These are phyloP conservation scores for Neonectria neomacrospora DNA, from an alignment of 2,329 filamentous ascomycete species.

Conservation along the genomic window DNA sequence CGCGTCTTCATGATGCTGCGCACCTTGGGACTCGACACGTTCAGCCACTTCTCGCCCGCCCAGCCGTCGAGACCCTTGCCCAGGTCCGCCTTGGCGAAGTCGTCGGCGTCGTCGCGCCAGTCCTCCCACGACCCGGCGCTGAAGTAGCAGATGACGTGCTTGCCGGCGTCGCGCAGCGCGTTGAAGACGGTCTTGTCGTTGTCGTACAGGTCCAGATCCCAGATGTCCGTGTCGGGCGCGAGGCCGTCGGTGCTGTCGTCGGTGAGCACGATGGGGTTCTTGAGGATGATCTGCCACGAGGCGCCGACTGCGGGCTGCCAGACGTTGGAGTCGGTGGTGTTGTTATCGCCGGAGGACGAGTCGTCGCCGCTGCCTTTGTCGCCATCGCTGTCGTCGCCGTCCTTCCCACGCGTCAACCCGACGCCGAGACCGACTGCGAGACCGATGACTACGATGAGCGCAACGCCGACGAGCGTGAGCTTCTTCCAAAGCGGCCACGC, in stretches of 20 bases:
- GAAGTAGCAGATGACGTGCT: conserved; percentile 80
- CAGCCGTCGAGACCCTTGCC: conserved; percentile 71
- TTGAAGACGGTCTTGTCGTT: conserved; percentile 57
- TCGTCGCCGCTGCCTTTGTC: conserved; percentile 36
- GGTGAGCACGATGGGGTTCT: conserved; percentile 55
- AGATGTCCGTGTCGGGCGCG: conserved; percentile 61
- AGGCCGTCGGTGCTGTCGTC: conserved; percentile 46
- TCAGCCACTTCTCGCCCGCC: conserved; percentile 75
- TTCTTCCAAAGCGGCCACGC: conserved; percentile 48
- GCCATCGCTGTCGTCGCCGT: conserved; percentile 24
- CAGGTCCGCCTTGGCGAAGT: conserved; percentile 66
- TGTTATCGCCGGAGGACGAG: conserved; percentile 22
- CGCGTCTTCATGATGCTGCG: conserved; percentile 71
- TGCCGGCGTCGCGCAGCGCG: conserved; percentile 65
- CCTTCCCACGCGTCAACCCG: conserved; percentile 56
- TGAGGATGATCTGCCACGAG: conserved; percentile 72
- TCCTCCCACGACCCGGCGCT: conserved; percentile 76
- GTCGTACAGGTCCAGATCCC: conserved; percentile 66
- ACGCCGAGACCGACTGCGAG: conserved; percentile 67
- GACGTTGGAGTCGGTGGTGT: conserved; percentile 40
- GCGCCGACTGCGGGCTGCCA: conserved; percentile 66
- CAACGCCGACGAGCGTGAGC: conserved; percentile 41
- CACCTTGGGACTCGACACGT: conserved; percentile 67
- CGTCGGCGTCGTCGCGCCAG: conserved; percentile 66
- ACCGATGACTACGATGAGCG: conserved; percentile 50